Conservation (phyloP, 148 eudicot genomes). For the Drosera capensis region DNA sequence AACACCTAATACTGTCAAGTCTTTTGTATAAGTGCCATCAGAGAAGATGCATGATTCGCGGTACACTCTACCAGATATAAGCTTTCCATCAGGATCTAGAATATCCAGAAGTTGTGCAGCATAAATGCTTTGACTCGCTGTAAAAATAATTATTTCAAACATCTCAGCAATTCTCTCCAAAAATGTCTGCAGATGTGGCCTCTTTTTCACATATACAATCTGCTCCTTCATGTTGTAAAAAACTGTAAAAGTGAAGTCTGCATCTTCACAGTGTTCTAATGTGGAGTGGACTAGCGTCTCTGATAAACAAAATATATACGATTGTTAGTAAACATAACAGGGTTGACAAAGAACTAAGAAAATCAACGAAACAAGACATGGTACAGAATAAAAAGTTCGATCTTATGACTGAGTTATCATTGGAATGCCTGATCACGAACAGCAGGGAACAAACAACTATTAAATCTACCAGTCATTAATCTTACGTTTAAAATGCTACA, state of each 20-base stretch:
- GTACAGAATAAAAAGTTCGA: neutral
- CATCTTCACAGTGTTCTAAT: conserved; percentile 66
- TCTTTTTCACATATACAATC: conserved; percentile 67
- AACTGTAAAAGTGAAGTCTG: conserved; percentile 77
- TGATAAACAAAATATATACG: conserved; percentile 11
- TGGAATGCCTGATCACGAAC: neutral
- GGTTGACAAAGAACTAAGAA: too few species aligned
- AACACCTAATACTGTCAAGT: conserved; percentile 85
- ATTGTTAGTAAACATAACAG: too few species aligned
- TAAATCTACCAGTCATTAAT: too few species aligned
- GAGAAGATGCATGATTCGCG: conserved; percentile 87
- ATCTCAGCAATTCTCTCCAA: conserved; percentile 74
- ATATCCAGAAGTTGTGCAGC: conserved; percentile 79
- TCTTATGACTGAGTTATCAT: too few species aligned
- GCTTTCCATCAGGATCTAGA: conserved; percentile 71
- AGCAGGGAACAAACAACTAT: neutral
- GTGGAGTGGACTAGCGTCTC: conserved; percentile 96
- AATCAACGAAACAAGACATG: neutral
- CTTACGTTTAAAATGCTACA: too few species aligned
- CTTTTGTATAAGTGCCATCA: conserved; percentile 81
- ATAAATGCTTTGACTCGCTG: conserved; percentile 95
- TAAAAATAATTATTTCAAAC: conserved; percentile 84
- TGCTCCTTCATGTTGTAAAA: conserved; percentile 74
- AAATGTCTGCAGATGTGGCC: conserved; percentile 74
- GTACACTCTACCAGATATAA: conserved; percentile 68